Conservation (phyloP, 2,329 filamentous ascomycete species). For the Capronia americana region DNA sequence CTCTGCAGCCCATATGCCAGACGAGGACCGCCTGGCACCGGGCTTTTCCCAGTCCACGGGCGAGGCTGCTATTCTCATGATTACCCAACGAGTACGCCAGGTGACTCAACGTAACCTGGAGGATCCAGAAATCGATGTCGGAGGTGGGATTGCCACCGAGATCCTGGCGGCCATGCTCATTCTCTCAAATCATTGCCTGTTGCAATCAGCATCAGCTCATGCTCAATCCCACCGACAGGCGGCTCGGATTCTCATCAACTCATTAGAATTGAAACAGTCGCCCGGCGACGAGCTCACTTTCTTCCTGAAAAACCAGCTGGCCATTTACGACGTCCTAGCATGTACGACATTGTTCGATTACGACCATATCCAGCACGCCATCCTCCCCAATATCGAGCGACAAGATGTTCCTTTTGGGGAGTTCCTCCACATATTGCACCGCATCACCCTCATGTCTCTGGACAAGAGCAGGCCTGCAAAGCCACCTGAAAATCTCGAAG, state of each 20-base stretch:
- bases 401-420: background rate
- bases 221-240: background rate
- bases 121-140: background rate
- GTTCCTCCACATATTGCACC: background rate
- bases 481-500: background rate
- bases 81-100: background rate
- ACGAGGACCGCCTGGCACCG: background rate
- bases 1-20: background rate
- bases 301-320: conserved; percentile 15
- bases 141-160: background rate
- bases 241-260: background rate
- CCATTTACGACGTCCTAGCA: conserved; percentile 17
- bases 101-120: background rate
- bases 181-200: background rate
- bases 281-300: conserved; percentile 6
- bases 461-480: background rate
- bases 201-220: background rate
- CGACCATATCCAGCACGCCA: conserved; percentile 8
- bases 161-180: background rate
- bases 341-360: conserved; percentile 17
- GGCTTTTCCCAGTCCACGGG: background rate
- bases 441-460: background rate
- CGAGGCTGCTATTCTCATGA: background rate
- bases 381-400: conserved; percentile 7
- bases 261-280: conserved; percentile 1